Evolutionary conservation across 306 rosid species (phyloP), one percentile per base, ranked within the genome.

Genomic region (Crotalaria pallida): DNA sequence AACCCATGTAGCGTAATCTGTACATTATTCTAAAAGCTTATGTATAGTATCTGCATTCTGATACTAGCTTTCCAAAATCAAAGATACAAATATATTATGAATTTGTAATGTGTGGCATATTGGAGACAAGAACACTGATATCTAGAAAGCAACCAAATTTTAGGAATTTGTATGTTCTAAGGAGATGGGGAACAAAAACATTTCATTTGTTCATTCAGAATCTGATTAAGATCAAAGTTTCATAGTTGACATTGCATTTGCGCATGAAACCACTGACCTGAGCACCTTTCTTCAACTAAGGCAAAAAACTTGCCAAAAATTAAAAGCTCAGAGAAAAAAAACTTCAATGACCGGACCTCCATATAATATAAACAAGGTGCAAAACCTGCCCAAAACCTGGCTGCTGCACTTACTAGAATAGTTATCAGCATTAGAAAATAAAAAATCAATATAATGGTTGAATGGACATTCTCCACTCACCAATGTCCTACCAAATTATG

Each of bases 1-100:
- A 27, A 36, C 24, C 9, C 29, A 11, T 9, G 66, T 18, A 59
- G 22, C 19, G 48, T 21, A 60, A 44, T 29, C 40, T 50, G 16
- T 41, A n/a, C 8, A 27, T 26, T 36, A 26, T 50, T 27, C 48
- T 68, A 59, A 49, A 67, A 76, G 40, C 58, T 68, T 76, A 9
- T 38, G 9, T 38, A 26, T 60, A 49, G 60, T 67, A 66, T 75
- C 34, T 58, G 23, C 36, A 6, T 67, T 48, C 38, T 67, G 56
- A 58, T 50, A 21, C 8, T 50, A 17, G 29, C 17, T 51, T 58
- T 26, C 41, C 50, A 34, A 58, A 36, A 50, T 76, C 47, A 1
- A 26, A 24, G 24, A 24, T 24, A 26, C 47, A 1, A 26, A 24
- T 36, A 24, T 24, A 26, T 27, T 36, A 50, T 45, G 34, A 31